A percentile compares a stretch with the other conserved stretches of the same genome.
Evolutionary conservation across 306 rosid genomes (phyloP).

Genomic region (Pyrus communis): DNA sequence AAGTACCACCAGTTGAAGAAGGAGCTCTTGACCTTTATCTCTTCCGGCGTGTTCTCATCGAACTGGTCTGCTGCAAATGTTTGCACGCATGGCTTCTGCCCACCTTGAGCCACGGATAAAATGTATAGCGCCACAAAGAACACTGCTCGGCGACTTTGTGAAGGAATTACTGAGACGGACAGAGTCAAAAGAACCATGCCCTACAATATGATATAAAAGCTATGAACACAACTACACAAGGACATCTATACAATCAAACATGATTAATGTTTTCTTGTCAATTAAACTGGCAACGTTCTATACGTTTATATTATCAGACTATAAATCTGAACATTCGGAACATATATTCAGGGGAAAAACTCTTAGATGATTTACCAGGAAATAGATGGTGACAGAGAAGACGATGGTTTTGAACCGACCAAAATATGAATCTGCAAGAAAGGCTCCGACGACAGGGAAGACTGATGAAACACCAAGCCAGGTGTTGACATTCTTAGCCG

Average conservation of each 20-base stretch:
- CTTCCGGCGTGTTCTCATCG: slow-evolving; percentile 47
- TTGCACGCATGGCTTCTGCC: slow-evolving; percentile 70
- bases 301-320: too few relatives aligned
- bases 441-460: slow-evolving; percentile 55
- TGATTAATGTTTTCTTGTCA: too few relatives aligned
- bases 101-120: slow-evolving; percentile 62
- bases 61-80: slow-evolving; percentile 88
- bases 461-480: slow-evolving; percentile 52
- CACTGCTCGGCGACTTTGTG: slow-evolving; percentile 2
- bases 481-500: slow-evolving; percentile 51
- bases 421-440: slow-evolving; percentile 45
- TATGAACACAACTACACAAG: too few relatives aligned
- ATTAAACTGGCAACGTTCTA: too few relatives aligned
- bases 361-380: slow-evolving; percentile 23
- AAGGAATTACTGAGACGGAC: slow-evolving; percentile 9
- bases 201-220: neutral
- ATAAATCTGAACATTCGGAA: neutral
- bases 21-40: slow-evolving; percentile 49
- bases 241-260: too few relatives aligned
- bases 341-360: too few relatives aligned
- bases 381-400: slow-evolving; percentile 37
- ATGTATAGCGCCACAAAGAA: slow-evolving; percentile 50
- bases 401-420: slow-evolving; percentile 61
- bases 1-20: slow-evolving; percentile 77
- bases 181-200: neutral